phyloP scores from a whole-genome alignment of 805 yeast species.

The Schizosaccharomyces japonicus region DNA sequence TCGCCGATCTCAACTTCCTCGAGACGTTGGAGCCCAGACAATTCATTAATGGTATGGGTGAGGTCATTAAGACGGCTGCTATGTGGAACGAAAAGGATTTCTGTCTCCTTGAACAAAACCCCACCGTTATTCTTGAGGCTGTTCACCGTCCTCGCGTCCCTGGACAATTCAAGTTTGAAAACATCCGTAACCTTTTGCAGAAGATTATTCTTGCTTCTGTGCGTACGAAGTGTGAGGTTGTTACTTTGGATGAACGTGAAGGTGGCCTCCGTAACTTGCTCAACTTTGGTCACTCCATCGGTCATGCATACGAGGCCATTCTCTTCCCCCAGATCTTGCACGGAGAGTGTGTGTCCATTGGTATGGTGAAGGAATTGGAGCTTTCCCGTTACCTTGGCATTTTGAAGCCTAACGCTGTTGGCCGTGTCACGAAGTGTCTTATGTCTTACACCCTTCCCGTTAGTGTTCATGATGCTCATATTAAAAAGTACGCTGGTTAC shows the following conservation, averaged over 20 bases:
- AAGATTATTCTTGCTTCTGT: conserved; percentile 68
- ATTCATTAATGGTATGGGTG: conserved; percentile 94
- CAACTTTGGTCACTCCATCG: conserved; percentile 91
- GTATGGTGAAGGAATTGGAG: conserved; percentile 87
- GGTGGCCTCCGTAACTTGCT: conserved; percentile 77
- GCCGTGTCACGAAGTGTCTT: conserved; percentile 62
- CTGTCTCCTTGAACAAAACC: conserved; percentile 54
- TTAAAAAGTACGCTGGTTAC: conserved; percentile 42
- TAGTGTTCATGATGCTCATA: conserved; percentile 44
- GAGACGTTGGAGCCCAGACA: conserved; percentile 79
- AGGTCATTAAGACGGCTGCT: conserved; percentile 92
- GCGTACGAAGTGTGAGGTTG: conserved; percentile 80
- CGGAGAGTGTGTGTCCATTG: conserved; percentile 98
- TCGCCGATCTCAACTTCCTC: conserved; percentile 69
- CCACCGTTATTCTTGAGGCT: conserved; percentile 43
- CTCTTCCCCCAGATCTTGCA: conserved; percentile 88
- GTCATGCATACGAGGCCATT: conserved; percentile 96
- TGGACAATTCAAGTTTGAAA: conserved; percentile 35
- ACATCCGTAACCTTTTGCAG: conserved; percentile 50
- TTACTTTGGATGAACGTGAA: conserved; percentile 81
- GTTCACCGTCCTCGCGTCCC: conserved; percentile 25
- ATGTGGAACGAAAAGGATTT: conserved; percentile 88
- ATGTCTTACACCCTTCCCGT: conserved; percentile 72
- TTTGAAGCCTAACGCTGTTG: conserved; percentile 77
- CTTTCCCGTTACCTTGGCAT: conserved; percentile 76